Evolutionary conservation across 2,329 filamentous ascomycete genomes (phyloP).

Genomic region (Fusarium fujikuroi): DNA sequence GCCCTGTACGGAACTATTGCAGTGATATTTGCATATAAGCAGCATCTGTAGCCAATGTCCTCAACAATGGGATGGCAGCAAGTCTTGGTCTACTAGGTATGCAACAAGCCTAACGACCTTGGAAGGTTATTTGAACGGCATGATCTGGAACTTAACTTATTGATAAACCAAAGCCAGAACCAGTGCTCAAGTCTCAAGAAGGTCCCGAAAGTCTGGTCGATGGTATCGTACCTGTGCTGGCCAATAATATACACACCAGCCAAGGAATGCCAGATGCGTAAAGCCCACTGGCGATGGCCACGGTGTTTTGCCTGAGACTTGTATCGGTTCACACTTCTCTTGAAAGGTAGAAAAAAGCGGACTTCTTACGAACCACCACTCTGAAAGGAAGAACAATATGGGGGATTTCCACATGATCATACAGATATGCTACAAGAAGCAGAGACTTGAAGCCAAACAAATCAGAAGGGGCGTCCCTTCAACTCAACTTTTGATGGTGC

Average conservation of each 20-base stretch:
- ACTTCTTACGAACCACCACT: background rate
- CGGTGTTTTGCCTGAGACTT: constrained; percentile 11
- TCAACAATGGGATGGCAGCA: background rate
- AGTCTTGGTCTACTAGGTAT: background rate
- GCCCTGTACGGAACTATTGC: background rate
- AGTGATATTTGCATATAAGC: background rate
- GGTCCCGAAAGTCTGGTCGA: constrained; percentile 1
- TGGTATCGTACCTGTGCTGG: background rate
- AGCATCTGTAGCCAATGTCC: background rate
- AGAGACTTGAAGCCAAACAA: background rate
- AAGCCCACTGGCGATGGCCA: background rate
- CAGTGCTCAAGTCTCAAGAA: background rate
- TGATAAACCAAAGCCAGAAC: background rate
- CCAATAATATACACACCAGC: background rate
- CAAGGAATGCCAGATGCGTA: background rate
- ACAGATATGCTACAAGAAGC: background rate
- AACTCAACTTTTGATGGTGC: background rate
- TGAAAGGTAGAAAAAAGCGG: constrained; percentile 2
- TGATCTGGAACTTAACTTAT: background rate
- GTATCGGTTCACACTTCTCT: constrained; percentile 1
- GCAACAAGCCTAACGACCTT: too few species aligned
- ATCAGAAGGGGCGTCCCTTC: background rate
- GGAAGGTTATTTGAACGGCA: background rate
- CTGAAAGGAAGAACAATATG: constrained; percentile 5
- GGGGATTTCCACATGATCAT: background rate